Base-by-base conservation (phyloP, 1,284 basidiomycete species). In the Amylostereum chailletii region DNA sequence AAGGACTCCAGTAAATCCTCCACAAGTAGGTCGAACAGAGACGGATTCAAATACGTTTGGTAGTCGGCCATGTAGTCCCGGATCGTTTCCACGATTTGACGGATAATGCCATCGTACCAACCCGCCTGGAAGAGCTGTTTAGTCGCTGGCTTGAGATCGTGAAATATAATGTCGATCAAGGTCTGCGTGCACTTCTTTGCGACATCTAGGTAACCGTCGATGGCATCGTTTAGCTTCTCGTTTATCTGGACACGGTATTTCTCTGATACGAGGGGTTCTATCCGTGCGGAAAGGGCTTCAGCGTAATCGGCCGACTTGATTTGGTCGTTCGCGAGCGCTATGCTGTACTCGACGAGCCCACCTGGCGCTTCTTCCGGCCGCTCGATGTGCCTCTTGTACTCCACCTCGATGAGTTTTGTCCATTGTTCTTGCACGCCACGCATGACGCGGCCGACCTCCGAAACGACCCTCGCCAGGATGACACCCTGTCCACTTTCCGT, bases 321-420 rank as follows among this genome's bases (percentile, higher is more conserved):
- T 68, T 97, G 94, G 69, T 99, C 95, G 70, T 99, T 99, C 46
- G 94, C 94, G n/a, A 99, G 80, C 19, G 94, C 94, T 60, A 99
- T 94, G 62, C 89, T 84, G 67, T 99, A 99, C 70, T 98, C 95
- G 52, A 93, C 92, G 48, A 99, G 71, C 1, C 96, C 95, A 10
- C 84, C 85, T 1, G 87, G 78, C 2, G 88, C 78, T 58, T 96
- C 93, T 41, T 97, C 93, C 1, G 93, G 89, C 62, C 88, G 87
- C 61, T 94, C 91, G 9, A 79, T 74, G 61, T 93, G 88, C 61
- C 88, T 90, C 68, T 90, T 91, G 69, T 83, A 86, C 65, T 99
- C 96, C 26, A 75, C 68, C 51, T 94, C 91, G 47, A 99, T 69
- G 31, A 89, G 74, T 56, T 83, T 83, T 50, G 84, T 76, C 95